phyloP scores from a whole-genome alignment of 148 eudicot genomes.

The Gaultheria prostrata region DNA sequence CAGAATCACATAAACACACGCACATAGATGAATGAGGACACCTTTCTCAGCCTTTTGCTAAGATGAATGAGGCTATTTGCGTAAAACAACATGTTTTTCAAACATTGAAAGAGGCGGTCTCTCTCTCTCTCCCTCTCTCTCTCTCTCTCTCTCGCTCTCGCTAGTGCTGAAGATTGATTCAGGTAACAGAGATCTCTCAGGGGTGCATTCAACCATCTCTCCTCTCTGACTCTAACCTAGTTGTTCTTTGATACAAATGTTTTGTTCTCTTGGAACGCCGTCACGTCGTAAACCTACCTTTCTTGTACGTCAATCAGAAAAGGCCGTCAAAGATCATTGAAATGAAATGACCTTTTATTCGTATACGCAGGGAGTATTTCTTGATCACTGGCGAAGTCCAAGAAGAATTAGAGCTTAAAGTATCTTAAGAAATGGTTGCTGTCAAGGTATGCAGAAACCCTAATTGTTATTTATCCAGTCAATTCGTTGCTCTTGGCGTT shows the following conservation, averaged over 20 bases:
- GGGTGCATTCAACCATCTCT: neutral
- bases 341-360: neutral
- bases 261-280: neutral
- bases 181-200: neutral
- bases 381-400: neutral
- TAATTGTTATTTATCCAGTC: neutral
- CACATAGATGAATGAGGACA: neutral
- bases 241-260: neutral
- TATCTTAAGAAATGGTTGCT: conserved; percentile 28
- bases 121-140: neutral
- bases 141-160: neutral
- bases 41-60: too few relatives aligned
- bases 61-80: neutral
- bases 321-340: neutral
- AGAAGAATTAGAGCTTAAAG: neutral
- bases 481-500: neutral
- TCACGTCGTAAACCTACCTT: neutral
- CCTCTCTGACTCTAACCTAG: neutral
- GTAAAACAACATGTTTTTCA: conserved; percentile 13
- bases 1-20: too few relatives aligned
- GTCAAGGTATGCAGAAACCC: conserved; percentile 34
- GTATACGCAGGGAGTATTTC: neutral
- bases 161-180: neutral
- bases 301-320: neutral
- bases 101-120: conserved; percentile 14